Evolutionary conservation across 176 grass and related monocot genomes (phyloP), one percentile per base, ranked within the genome.

Genomic region (Pontederia crassipes): DNA sequence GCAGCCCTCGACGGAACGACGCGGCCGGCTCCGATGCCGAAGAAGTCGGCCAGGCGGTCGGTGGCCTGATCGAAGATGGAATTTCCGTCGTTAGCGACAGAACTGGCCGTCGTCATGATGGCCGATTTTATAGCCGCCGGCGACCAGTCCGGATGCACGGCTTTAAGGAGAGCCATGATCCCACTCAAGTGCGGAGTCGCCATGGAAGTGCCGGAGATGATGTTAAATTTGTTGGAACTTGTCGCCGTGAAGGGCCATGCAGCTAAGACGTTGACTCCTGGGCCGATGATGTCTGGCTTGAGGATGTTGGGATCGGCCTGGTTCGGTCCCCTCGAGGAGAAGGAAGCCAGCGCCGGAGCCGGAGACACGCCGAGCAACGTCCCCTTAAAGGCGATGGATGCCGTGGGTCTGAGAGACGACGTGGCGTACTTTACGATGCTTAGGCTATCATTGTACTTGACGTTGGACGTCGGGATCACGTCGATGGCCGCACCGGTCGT

Each of bases 181-280:
- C 87, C 87, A 14, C 69, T 15, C 57, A 86, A 48, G 68, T 91
- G 87, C 3, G 87, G 87, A 32, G 83, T 64, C 4, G 87, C 79
- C 87, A 91, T 91, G 46, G 87, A 91, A 50, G 87, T 91, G 69
- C 87, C 87, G 8, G 77, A 79, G 28, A 61, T 4, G 18, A 91
- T 55, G 45, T 74, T 80, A 70, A 80, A 90, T 58, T 61, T 17
- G 32, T 49, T n/a, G 64, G 17, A 3, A 13, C 49, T 28, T 13
- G 59, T 26, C 13, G 55, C 61, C 11, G 49, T 35, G 47, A 9
- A 74, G 2, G 82, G 82, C 82, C 79, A 91, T 35, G 73, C 87
- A 4, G 76, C 79, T 16, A 91, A 82, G 53, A 91, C 77, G 73
- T 86, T 82, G n/a, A 86, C 76, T 45, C 87, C 87, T 11, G 87